Percentiles rank a stretch among this genome's conserved stretches.
Evolutionary conservation across 345 rosid species (phyloP).

Genomic region (Capsella bursapastoris): DNA sequence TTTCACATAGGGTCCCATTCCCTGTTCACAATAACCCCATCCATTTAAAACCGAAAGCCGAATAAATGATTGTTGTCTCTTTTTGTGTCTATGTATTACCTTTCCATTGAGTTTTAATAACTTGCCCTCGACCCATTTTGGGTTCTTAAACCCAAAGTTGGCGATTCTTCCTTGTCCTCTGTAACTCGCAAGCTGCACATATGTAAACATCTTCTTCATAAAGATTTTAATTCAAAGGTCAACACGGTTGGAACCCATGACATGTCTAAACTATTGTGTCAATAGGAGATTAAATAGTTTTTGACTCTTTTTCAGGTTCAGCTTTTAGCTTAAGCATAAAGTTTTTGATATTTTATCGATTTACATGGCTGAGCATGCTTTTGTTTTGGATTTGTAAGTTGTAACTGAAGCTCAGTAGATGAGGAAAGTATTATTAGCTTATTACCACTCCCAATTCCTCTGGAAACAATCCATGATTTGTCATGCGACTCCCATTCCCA

Average conservation of each 20-base stretch:
- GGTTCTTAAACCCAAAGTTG: constrained; percentile 74
- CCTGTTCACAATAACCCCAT: constrained; percentile 48
- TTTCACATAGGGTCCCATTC: constrained; percentile 76
- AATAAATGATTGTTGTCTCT: constrained; percentile 2
- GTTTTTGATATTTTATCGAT: constrained; percentile 2
- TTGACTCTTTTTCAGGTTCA: background rate
- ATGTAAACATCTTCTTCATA: constrained; percentile 11
- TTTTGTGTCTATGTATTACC: constrained; percentile 49
- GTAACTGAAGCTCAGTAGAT: constrained; percentile 27
- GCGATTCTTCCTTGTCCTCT: constrained; percentile 95
- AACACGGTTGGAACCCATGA: background rate
- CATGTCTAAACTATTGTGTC: constrained; percentile 14
- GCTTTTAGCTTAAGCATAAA: constrained; percentile 16
- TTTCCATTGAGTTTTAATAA: constrained; percentile 87
- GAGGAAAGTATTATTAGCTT: constrained; percentile 54
- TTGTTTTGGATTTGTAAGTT: constrained; percentile 11
- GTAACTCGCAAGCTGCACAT: constrained; percentile 73
- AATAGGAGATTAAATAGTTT: background rate
- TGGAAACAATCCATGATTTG: constrained; percentile 72
- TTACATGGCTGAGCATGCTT: constrained; percentile 17
- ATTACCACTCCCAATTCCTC: constrained; percentile 95
- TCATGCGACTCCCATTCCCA: constrained; percentile 63
- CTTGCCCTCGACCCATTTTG: constrained; percentile 92
- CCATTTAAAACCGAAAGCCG: constrained; percentile 9
- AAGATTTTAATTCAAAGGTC: constrained; percentile 11